These are phyloP conservation scores for Crucibulum laeve DNA, from an alignment of 768 basidiomycete species.

Conservation along the genomic window DNA sequence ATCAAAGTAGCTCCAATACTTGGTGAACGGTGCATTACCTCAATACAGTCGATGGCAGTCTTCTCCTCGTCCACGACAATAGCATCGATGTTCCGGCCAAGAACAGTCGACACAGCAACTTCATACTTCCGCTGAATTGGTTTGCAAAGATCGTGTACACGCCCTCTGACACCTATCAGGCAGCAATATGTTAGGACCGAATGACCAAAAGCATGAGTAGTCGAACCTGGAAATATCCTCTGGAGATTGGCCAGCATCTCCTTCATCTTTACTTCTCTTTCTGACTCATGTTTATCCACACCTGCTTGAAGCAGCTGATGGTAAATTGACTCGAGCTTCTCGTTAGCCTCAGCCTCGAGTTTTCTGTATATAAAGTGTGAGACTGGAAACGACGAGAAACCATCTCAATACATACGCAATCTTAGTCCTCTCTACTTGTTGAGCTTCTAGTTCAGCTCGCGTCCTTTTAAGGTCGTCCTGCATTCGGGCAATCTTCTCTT, in stretches of 20 bases:
- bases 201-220: not conserved
- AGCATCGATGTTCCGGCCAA: constrained; percentile 93
- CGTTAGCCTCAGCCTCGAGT: constrained; percentile 87
- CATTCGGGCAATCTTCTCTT: constrained; percentile 51
- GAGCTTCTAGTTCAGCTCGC: constrained; percentile 79
- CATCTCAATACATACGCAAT: constrained; percentile 71
- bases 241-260: constrained; percentile 83
- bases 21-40: constrained; percentile 42
- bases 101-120: constrained; percentile 83
- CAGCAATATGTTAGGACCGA: not conserved
- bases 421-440: constrained; percentile 76
- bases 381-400: not conserved
- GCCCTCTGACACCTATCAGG: constrained; percentile 87
- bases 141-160: constrained; percentile 92
- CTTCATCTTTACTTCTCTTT: constrained; percentile 78
- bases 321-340: constrained; percentile 81
- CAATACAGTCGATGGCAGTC: constrained; percentile 96
- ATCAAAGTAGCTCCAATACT: not conserved
- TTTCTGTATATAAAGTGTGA: constrained; percentile 45
- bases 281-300: constrained; percentile 82
- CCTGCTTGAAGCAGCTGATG: constrained; percentile 87
- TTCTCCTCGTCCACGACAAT: constrained; percentile 97
- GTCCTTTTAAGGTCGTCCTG: constrained; percentile 59
- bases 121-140: constrained; percentile 92
- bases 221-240: constrained; percentile 80